phyloP scores from a whole-genome alignment of 495 filamentous ascomycete genomes.

The Neurospora sp. region DNA sequence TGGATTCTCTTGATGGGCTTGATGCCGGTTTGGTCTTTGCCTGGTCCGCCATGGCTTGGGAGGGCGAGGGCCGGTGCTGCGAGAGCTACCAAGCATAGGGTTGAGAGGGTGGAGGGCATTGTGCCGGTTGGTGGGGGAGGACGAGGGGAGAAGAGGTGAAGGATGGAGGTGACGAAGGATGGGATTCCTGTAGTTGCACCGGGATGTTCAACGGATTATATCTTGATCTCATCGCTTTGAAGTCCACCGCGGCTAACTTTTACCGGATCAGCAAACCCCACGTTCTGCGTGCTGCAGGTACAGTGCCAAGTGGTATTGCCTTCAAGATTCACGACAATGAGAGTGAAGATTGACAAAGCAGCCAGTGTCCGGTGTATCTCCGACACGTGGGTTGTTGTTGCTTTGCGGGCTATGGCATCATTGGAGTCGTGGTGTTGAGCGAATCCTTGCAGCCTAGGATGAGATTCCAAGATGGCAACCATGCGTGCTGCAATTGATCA shows the following conservation, averaged over 20 bases:
- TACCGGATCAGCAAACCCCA: background rate
- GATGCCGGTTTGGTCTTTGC: slow-evolving; percentile 9
- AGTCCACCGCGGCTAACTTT: background rate
- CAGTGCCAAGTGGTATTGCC: background rate
- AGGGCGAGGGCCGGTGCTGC: slow-evolving; percentile 12
- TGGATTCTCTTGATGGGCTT: slow-evolving; percentile 29
- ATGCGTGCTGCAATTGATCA: background rate
- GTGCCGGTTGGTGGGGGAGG: background rate
- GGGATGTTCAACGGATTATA: background rate
- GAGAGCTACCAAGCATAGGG: background rate
- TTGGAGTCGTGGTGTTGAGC: background rate
- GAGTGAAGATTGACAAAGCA: background rate
- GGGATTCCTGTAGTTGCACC: background rate
- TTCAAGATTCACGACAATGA: background rate
- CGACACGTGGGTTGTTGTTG: background rate
- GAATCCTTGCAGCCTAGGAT: background rate
- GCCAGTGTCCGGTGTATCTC: background rate
- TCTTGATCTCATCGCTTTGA: background rate
- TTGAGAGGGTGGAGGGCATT: background rate
- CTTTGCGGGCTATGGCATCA: background rate
- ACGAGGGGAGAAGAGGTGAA: background rate
- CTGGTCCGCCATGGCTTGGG: slow-evolving; percentile 4
- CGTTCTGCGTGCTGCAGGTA: background rate
- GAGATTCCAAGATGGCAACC: background rate
- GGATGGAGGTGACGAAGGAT: background rate